These are phyloP conservation scores for Carex scoparia DNA, from an alignment of 176 grass and related monocot species.

Conservation along the genomic window DNA sequence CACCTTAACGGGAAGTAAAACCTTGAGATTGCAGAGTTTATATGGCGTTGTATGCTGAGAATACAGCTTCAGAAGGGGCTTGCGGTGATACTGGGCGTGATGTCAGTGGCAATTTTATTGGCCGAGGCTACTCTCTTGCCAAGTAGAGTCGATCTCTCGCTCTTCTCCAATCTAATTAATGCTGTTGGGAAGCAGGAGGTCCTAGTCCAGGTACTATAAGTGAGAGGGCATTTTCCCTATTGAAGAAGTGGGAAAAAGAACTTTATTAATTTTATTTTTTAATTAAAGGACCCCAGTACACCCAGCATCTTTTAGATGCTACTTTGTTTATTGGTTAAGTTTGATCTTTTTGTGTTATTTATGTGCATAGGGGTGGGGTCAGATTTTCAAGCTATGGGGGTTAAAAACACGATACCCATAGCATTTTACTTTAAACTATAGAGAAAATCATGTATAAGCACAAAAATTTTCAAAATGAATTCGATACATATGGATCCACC, in stretches of 20 bases:
- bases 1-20: not conserved
- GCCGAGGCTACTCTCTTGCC: conserved; percentile 97
- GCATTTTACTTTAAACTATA: too few species aligned
- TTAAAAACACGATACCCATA: too few species aligned
- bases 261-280: not conserved
- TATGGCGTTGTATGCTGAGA: conserved; percentile 91
- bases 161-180: conserved; percentile 96
- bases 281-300: too few species aligned
- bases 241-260: not conserved
- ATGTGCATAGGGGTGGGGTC: not conserved
- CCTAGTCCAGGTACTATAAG: conserved; percentile 79
- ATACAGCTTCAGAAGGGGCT: conserved; percentile 88
- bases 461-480: too few species aligned
- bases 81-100: conserved; percentile 66
- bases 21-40: conserved; percentile 65
- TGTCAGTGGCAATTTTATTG: conserved; percentile 93
- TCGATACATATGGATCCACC: too few species aligned
- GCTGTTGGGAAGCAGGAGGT: conserved; percentile 85
- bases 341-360: not conserved
- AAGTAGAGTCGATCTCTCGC: conserved; percentile 87
- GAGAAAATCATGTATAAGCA: too few species aligned
- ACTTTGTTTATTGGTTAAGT: conserved; percentile 11
- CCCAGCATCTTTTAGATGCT: too few species aligned
- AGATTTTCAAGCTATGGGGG: too few species aligned
- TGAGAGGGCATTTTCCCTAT: not conserved